phyloP scores from a whole-genome alignment of 164 flowering plant species.

The Hamamelis virginiana region DNA sequence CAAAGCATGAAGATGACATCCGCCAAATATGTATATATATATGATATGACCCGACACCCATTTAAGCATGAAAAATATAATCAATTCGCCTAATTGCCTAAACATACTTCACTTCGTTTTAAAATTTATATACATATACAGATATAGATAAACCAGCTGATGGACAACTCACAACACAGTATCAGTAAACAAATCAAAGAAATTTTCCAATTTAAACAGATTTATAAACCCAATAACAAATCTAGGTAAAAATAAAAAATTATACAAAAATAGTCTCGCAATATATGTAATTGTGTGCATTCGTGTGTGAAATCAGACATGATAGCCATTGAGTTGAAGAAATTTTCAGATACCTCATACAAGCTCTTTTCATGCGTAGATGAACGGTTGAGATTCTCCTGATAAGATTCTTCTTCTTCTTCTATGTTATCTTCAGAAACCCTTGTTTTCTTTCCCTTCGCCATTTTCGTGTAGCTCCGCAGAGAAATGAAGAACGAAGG shows the following conservation, averaged over 20 bases:
- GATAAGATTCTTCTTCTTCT: slow-evolving; percentile 23
- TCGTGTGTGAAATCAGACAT: not conserved
- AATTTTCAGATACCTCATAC: slow-evolving; percentile 48
- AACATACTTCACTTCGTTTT: not conserved
- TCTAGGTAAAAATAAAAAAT: not conserved
- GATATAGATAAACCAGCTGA: not conserved
- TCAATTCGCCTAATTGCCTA: not conserved
- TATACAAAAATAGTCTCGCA: too few relatives aligned
- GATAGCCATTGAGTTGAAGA: not conserved
- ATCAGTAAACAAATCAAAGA: too few relatives aligned
- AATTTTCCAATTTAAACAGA: not conserved
- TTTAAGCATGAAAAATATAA: not conserved
- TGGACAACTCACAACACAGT: not conserved
- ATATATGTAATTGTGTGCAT: too few relatives aligned
- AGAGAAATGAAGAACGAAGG: too few relatives aligned
- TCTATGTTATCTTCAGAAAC: slow-evolving; percentile 34
- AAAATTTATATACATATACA: too few relatives aligned
- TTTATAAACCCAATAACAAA: not conserved
- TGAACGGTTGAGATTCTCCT: slow-evolving; percentile 20
- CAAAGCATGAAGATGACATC: not conserved
- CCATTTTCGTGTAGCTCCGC: slow-evolving; percentile 32
- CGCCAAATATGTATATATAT: not conserved
- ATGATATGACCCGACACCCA: not conserved
- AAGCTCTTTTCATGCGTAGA: slow-evolving; percentile 37
- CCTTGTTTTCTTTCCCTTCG: slow-evolving; percentile 51